Conservation (phyloP, 352 stramenopile species). For the Globisporangium takayamanum region DNA sequence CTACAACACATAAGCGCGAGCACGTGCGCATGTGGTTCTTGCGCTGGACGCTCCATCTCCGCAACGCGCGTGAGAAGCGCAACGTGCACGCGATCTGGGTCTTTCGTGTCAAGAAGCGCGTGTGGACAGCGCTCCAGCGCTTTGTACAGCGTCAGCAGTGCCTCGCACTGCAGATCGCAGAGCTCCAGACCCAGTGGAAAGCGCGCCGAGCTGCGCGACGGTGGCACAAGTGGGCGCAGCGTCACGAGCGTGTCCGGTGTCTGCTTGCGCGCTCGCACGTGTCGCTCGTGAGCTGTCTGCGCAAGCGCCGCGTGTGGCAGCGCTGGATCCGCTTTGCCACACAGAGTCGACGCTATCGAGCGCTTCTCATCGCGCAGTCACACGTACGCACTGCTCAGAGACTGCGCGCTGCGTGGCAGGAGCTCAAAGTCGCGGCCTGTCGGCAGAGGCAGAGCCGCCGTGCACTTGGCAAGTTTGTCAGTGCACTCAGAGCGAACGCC, state of each 20-base stretch:
- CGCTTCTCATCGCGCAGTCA: neutral
- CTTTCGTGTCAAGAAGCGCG: constrained; percentile 19
- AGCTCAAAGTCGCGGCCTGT: constrained; percentile 6
- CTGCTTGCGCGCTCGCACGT: neutral
- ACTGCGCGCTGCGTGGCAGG: constrained; percentile 2
- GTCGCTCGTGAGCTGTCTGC: constrained; percentile 19
- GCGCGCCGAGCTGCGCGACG: neutral
- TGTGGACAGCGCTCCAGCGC: constrained; percentile 13
- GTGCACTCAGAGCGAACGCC: neutral
- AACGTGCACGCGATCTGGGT: constrained; percentile 9
- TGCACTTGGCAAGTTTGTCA: neutral
- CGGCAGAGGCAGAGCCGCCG: neutral
- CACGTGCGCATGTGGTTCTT: constrained; percentile 18
- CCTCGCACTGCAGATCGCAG: constrained; percentile 3
- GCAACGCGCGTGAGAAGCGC: constrained; percentile 10
- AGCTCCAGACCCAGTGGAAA: constrained; percentile 8
- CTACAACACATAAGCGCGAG: neutral
- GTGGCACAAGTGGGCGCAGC: constrained; percentile 7
- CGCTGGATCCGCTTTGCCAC: constrained; percentile 20
- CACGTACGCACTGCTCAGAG: neutral
- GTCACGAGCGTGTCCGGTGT: neutral
- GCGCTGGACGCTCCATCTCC: constrained; percentile 24
- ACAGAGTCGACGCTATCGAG: neutral
- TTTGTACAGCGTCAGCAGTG: constrained; percentile 8
- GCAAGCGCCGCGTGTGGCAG: constrained; percentile 21